A percentile compares a stretch with the other conserved stretches of the same genome.
Conservation (phyloP, 1,284 basidiomycete species). For the Xerocomus minutiporus region DNA sequence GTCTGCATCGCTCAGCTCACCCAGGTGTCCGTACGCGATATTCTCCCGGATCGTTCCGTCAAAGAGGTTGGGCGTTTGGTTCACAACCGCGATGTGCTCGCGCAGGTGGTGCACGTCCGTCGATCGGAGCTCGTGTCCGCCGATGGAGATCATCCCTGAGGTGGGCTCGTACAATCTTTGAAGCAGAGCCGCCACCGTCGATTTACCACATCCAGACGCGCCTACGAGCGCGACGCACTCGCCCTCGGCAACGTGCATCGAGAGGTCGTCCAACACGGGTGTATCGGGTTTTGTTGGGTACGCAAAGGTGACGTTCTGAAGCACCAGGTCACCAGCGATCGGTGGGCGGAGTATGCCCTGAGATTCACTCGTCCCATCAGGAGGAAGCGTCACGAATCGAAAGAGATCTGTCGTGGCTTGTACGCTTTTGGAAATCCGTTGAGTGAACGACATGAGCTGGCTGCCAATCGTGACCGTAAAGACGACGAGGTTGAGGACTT, state of each 20-base stretch:
- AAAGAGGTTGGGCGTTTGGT: conserved; percentile 82
- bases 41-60: conserved; percentile 83
- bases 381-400: conserved; percentile 58
- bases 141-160: conserved; percentile 60
- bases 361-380: conserved; percentile 59
- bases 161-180: conserved; percentile 83
- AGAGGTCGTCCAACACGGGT: conserved; percentile 63
- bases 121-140: conserved; percentile 45
- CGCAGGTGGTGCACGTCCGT: conserved; percentile 73
- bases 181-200: conserved; percentile 77
- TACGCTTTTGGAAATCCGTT: conserved; percentile 73
- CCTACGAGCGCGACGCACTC: conserved; percentile 89
- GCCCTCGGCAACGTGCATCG: conserved; percentile 61
- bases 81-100: conserved; percentile 81
- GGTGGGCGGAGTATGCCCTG: conserved; percentile 67
- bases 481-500: conserved; percentile 87
- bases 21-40: conserved; percentile 68
- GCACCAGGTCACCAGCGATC: conserved; percentile 60
- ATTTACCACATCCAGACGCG: conserved; percentile 85
- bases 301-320: conserved; percentile 71
- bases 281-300: conserved; percentile 80
- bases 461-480: conserved; percentile 91
- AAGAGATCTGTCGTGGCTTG: conserved; percentile 80
- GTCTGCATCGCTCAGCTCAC: conserved; percentile 43
- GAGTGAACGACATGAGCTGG: conserved; percentile 84